Evolutionary conservation across 164 flowering plant species (phyloP).

Genomic region (Macadamia tetraphylla): DNA sequence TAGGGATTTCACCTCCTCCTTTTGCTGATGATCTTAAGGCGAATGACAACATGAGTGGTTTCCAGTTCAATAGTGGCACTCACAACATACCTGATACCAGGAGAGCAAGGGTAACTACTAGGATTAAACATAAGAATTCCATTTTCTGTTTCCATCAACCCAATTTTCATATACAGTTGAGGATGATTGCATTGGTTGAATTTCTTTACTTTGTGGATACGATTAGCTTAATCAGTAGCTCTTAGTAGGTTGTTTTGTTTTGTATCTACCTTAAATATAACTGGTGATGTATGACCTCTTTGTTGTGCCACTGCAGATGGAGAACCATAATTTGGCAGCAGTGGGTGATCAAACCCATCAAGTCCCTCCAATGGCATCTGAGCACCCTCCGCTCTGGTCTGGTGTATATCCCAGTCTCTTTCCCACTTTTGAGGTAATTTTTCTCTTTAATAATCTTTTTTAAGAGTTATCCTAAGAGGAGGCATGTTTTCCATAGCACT

Average conservation of each 20-base stretch:
- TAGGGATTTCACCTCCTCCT: constrained; percentile 53
- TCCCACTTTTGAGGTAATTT: constrained; percentile 38
- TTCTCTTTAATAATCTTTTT: not conserved
- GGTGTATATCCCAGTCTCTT: constrained; percentile 33
- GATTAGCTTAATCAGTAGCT: not conserved
- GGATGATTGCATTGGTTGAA: not conserved
- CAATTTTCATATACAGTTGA: not conserved
- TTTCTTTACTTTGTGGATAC: not conserved
- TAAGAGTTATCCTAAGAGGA: too few relatives aligned
- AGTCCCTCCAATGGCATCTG: constrained; percentile 22
- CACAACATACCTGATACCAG: constrained; percentile 24
- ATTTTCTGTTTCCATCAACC: not conserved
- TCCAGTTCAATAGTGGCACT: constrained; percentile 26
- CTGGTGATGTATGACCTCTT: not conserved
- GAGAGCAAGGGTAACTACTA: constrained; percentile 36
- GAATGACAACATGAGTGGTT: constrained; percentile 16
- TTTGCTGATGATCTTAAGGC: constrained; percentile 24
- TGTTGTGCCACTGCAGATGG: constrained; percentile 13
- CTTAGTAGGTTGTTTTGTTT: not conserved
- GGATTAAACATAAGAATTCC: not conserved
- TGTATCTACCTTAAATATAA: not conserved
- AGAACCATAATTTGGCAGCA: constrained; percentile 14
- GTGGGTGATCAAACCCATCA: constrained; percentile 11
- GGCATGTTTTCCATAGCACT: not conserved
- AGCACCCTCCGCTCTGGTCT: constrained; percentile 28